These are phyloP conservation scores for Aureobasidium sp. DNA, from an alignment of 2,329 filamentous ascomycete genomes.

Conservation along the genomic window DNA sequence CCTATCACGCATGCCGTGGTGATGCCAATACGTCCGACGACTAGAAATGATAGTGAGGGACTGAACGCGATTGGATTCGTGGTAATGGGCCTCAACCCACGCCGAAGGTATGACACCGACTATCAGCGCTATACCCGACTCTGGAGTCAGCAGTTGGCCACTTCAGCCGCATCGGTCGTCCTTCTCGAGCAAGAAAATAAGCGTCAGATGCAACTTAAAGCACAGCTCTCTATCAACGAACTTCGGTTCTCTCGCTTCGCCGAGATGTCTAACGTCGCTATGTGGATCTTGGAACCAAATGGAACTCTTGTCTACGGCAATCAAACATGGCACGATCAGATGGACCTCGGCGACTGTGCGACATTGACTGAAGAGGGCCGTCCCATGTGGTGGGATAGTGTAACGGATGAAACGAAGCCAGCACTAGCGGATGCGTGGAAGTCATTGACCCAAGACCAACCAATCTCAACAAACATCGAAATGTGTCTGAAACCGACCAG, in stretches of 20 bases:
- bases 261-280: constrained; percentile 27
- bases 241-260: constrained; percentile 27
- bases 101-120: constrained; percentile 25
- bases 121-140: constrained; percentile 27
- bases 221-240: constrained; percentile 18
- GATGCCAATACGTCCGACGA: constrained; percentile 26
- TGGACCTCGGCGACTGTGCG: not conserved
- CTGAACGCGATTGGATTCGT: constrained; percentile 26
- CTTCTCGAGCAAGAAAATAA: constrained; percentile 27
- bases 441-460: not conserved
- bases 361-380: not conserved
- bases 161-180: constrained; percentile 26
- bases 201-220: constrained; percentile 12
- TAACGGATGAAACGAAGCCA: not conserved
- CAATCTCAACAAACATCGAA: not conserved
- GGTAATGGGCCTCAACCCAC: constrained; percentile 27
- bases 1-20: constrained; percentile 22
- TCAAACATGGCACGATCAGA: constrained; percentile 7
- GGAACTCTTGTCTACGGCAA: constrained; percentile 6
- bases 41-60: constrained; percentile 13
- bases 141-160: constrained; percentile 23
- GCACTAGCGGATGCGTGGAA: not conserved
- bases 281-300: constrained; percentile 13
- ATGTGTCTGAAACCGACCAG: not conserved
- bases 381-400: not conserved